These are phyloP conservation scores for Anthracocystis panici-leucophaei DNA, from an alignment of 1,284 basidiomycete genomes.

Conservation along the genomic window DNA sequence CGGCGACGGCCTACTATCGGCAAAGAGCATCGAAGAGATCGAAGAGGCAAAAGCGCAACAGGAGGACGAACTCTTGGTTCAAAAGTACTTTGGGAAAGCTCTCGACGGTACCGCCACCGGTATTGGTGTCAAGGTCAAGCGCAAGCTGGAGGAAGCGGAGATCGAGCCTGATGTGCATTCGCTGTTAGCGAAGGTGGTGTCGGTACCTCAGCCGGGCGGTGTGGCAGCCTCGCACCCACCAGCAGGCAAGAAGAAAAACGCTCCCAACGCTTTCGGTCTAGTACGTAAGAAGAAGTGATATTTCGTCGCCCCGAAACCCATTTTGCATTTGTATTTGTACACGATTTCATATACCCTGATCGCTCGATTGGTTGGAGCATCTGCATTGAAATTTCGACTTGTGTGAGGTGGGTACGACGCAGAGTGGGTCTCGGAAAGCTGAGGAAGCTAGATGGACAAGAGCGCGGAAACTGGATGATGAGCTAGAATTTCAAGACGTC, in stretches of 20 bases:
- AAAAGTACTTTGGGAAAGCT: conserved; percentile 85
- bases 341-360: no score
- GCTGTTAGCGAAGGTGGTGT: conserved; percentile 20
- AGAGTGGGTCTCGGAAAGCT: no score
- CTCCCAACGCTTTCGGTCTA: conserved; percentile 63
- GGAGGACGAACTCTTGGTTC: conserved; percentile 89
- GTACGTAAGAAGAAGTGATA: conserved; percentile 60
- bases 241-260: conserved; percentile 51
- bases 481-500: no score
- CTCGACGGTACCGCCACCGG: conserved; percentile 32
- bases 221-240: conserved; percentile 5
- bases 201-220: neutral
- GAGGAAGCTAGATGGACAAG: no score
- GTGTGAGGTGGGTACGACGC: no score
- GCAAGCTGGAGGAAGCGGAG: conserved; percentile 40
- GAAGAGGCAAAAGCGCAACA: conserved; percentile 77
- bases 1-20: neutral
- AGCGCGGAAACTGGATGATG: no score
- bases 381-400: no score
- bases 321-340: no score
- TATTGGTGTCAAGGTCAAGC: conserved; percentile 25
- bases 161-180: conserved; percentile 33
- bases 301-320: no score
- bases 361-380: no score
- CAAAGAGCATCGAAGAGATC: conserved; percentile 19